Percentiles rank a stretch among this genome's conserved stretches.
phyloP scores from a whole-genome alignment of 306 rosid species.

The Cucurbita maxima region DNA sequence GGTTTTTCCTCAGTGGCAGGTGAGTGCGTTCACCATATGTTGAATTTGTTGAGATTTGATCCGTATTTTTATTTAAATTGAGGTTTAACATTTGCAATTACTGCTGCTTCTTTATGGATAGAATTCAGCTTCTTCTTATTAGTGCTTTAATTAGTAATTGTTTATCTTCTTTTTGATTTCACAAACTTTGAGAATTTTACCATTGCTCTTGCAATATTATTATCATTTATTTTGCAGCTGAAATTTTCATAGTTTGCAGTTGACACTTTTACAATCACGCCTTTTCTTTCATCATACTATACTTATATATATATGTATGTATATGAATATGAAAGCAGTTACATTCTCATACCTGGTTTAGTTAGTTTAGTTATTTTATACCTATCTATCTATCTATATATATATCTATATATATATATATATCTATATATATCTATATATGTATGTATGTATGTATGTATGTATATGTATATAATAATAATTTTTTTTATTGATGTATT shows the following conservation, averaged over 20 bases:
- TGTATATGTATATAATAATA: too few relatives aligned
- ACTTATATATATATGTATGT: too few relatives aligned
- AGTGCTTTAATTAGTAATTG: neutral
- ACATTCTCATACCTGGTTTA: too few relatives aligned
- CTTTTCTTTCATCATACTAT: neutral
- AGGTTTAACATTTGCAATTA: neutral
- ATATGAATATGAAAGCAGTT: too few relatives aligned
- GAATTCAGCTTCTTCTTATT: neutral
- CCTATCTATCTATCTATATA: too few relatives aligned
- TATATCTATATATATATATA: too few relatives aligned
- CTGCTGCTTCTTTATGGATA: neutral
- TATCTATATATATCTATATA: too few relatives aligned
- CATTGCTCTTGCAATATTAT: neutral
- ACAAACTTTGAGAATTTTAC: neutral
- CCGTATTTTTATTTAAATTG: neutral
- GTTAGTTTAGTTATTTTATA: too few relatives aligned
- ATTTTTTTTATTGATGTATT: neutral
- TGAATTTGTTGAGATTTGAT: neutral
- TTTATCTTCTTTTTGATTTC: neutral
- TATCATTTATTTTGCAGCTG: neutral
- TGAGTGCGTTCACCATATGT: constrained; percentile 13
- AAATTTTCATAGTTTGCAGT: neutral
- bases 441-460: too few relatives aligned
- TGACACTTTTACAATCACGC: neutral
- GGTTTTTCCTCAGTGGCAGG: constrained; percentile 85